Percentiles rank a stretch among this genome's conserved stretches.
Conservation (phyloP, 768 basidiomycete genomes). For the Pholiota molesta region DNA sequence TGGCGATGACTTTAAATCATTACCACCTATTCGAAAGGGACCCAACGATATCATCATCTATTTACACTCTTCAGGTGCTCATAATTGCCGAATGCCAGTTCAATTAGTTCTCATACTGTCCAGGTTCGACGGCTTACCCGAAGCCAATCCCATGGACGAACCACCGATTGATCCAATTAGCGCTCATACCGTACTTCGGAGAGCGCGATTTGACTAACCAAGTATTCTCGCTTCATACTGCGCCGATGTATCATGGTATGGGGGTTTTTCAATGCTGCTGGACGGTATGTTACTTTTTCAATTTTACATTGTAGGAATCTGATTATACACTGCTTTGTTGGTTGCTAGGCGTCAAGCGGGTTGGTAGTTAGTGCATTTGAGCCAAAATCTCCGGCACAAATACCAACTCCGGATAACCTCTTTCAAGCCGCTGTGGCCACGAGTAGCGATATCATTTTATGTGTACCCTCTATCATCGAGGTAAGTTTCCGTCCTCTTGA, state of each 20-base stretch:
- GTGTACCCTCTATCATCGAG: slow-evolving; percentile 11
- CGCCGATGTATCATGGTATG: slow-evolving; percentile 14
- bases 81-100: neutral
- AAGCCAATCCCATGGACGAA: slow-evolving; percentile 15
- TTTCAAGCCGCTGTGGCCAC: slow-evolving; percentile 5
- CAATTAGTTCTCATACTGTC: neutral
- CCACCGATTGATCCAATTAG: neutral
- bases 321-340: neutral
- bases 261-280: slow-evolving; percentile 4
- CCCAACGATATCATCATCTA: slow-evolving; percentile 4
- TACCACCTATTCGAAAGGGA: neutral
- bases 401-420: slow-evolving; percentile 6
- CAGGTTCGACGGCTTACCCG: slow-evolving; percentile 6
- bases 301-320: neutral
- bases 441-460: slow-evolving; percentile 4
- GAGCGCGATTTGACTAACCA: slow-evolving; percentile 12
- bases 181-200: slow-evolving; percentile 6
- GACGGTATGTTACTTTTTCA: slow-evolving; percentile 2
- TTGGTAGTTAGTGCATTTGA: slow-evolving; percentile 9
- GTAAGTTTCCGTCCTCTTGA: neutral
- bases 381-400: slow-evolving; percentile 10
- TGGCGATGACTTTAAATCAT: neutral
- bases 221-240: slow-evolving; percentile 11
- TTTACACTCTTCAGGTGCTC: slow-evolving; percentile 14
- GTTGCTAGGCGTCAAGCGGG: slow-evolving; percentile 2